A percentile compares a stretch with the other conserved stretches of the same genome.
phyloP scores from a whole-genome alignment of 192 early-diverging fungal genomes.

The Neocallimastix lanati region DNA sequence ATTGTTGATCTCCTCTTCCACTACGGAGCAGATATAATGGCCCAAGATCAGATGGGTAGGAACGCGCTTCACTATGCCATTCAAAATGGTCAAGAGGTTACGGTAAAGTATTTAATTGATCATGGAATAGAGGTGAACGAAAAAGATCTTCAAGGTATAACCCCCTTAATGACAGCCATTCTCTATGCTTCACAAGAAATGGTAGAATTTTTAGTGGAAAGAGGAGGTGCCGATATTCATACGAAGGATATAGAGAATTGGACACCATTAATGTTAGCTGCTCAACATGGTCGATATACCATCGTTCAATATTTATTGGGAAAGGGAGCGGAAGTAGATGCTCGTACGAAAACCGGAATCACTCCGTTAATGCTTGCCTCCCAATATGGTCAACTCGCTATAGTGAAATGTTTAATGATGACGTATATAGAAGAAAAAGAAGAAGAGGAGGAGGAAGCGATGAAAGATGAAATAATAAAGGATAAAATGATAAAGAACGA shows the following conservation, averaged over 20 bases:
- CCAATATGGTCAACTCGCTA: too few species aligned
- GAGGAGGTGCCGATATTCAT: neutral
- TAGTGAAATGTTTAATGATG: too few species aligned
- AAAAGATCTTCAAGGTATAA: neutral
- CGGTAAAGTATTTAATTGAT: neutral
- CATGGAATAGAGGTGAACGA: neutral
- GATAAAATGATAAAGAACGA: too few species aligned
- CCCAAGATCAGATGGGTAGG: neutral
- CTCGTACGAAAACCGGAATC: too few species aligned
- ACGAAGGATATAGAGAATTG: neutral
- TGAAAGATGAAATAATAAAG: too few species aligned
- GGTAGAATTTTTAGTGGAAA: too few species aligned
- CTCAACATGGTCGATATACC: neutral
- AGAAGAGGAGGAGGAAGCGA: too few species aligned
- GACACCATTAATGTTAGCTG: neutral
- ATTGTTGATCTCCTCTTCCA: neutral
- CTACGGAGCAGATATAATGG: neutral
- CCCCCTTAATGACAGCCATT: neutral
- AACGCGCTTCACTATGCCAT: neutral
- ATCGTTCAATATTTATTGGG: neutral
- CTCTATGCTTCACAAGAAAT: neutral
- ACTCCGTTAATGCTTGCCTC: too few species aligned
- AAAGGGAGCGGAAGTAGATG: neutral
- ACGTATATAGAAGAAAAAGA: too few species aligned
- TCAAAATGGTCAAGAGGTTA: neutral